Evolutionary conservation across 352 stramenopile genomes (phyloP).

Genomic region (Plasmopara halstedii): DNA sequence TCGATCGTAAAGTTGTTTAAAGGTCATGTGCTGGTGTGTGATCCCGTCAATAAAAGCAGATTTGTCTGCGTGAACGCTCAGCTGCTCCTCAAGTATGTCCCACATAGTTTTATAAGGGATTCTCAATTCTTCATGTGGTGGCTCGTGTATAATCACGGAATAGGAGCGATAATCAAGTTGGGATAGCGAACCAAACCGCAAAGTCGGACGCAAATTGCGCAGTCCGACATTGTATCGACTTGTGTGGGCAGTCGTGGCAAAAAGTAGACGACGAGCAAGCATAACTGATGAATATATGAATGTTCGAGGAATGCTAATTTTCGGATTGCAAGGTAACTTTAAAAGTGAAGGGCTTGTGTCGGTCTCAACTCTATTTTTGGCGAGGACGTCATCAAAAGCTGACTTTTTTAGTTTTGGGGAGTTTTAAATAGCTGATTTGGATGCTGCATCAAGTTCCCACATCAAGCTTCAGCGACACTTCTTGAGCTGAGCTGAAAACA

Average conservation of each 20-base stretch:
- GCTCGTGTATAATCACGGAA: slow-evolving; percentile 50
- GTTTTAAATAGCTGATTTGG: too few species aligned
- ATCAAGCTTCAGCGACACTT: too few species aligned
- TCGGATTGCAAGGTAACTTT: neutral
- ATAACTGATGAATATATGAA: slow-evolving; percentile 1
- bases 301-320: too few species aligned
- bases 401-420: too few species aligned
- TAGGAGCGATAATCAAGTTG: slow-evolving; percentile 19
- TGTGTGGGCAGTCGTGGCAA: slow-evolving; percentile 7
- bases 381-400: too few species aligned
- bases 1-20: slow-evolving; percentile 30
- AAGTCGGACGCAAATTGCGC: slow-evolving; percentile 1
- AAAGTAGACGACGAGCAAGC: slow-evolving; percentile 23
- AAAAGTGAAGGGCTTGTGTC: too few species aligned
- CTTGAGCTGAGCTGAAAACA: too few species aligned
- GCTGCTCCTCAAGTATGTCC: slow-evolving; percentile 34
- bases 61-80: slow-evolving; percentile 26
- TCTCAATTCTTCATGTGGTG: slow-evolving; percentile 36
- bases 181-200: slow-evolving; percentile 4
- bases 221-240: neutral
- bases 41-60: slow-evolving; percentile 49
- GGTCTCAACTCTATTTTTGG: too few species aligned
- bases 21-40: slow-evolving; percentile 42
- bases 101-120: slow-evolving; percentile 48
- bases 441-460: too few species aligned